These are phyloP conservation scores for Hemerocallis citrina DNA, from an alignment of 106 monocot species.

Conservation along the genomic window DNA sequence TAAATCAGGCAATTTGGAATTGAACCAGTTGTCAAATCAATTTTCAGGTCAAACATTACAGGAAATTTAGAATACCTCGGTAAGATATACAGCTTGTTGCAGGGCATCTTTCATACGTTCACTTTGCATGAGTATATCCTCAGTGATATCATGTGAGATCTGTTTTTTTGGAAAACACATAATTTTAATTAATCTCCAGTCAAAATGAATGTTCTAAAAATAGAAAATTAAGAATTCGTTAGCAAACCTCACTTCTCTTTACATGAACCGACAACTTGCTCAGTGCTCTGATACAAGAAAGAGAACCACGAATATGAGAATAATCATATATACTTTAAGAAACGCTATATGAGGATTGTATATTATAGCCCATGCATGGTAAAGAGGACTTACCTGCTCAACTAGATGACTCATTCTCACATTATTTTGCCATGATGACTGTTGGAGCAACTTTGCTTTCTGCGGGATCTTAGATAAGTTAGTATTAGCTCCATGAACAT, in stretches of 20 bases:
- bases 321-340: background rate
- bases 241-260: conserved; percentile 78
- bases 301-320: conserved; percentile 66
- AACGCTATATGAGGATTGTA: background rate
- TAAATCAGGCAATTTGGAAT: background rate
- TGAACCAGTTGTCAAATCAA: background rate
- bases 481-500: too few relatives aligned
- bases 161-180: conserved; percentile 20
- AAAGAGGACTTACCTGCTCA: conserved; percentile 66
- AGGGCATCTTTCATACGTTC: conserved; percentile 74
- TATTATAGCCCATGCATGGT: background rate
- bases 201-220: background rate
- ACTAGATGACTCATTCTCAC: conserved; percentile 73
- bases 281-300: conserved; percentile 68
- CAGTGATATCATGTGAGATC: conserved; percentile 73
- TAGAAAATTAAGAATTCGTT: background rate
- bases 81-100: conserved; percentile 72
- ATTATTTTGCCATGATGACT: conserved; percentile 90
- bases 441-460: conserved; percentile 79
- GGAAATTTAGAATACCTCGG: conserved; percentile 43
- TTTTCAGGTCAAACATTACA: background rate
- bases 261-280: conserved; percentile 63
- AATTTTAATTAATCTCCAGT: background rate
- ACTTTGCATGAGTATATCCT: conserved; percentile 81
- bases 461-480: too few relatives aligned